phyloP scores from a whole-genome alignment of 495 filamentous ascomycete species.

The Sabuloglossum arenarium region DNA sequence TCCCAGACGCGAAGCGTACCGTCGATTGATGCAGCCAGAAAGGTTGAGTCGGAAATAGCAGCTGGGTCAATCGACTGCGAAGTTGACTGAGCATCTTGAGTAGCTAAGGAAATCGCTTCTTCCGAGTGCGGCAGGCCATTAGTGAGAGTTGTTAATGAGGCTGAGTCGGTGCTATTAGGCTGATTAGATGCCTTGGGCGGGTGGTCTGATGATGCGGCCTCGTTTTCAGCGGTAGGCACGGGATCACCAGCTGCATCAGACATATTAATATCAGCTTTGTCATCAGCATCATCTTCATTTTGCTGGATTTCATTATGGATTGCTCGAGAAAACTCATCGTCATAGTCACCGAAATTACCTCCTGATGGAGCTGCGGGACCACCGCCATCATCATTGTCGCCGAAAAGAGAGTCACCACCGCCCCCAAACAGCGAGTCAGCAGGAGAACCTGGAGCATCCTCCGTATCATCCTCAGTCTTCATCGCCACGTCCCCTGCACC shows the following conservation, averaged over 20 bases:
- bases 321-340: constrained; percentile 67
- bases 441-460: constrained; percentile 37
- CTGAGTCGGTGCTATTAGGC: constrained; percentile 1
- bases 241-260: constrained; percentile 9
- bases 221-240: neutral
- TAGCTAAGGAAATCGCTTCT: constrained; percentile 12
- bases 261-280: constrained; percentile 13
- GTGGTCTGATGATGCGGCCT: neutral
- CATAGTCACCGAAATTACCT: constrained; percentile 47
- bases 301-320: constrained; percentile 32
- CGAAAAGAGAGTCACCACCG: constrained; percentile 30
- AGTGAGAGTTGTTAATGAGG: constrained; percentile 8
- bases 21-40: constrained; percentile 72
- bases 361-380: constrained; percentile 23
- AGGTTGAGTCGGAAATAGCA: constrained; percentile 39
- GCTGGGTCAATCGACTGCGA: constrained; percentile 9
- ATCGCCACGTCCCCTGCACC: constrained; percentile 13
- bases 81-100: constrained; percentile 10
- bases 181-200: constrained; percentile 4
- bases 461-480: constrained; percentile 17
- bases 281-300: constrained; percentile 8
- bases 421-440: constrained; percentile 45
- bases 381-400: constrained; percentile 23
- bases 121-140: constrained; percentile 35
- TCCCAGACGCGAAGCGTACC: constrained; percentile 87